These are phyloP conservation scores for Acanthamoeba healyi DNA, from an alignment of 208 protist genomes.

Conservation along the genomic window DNA sequence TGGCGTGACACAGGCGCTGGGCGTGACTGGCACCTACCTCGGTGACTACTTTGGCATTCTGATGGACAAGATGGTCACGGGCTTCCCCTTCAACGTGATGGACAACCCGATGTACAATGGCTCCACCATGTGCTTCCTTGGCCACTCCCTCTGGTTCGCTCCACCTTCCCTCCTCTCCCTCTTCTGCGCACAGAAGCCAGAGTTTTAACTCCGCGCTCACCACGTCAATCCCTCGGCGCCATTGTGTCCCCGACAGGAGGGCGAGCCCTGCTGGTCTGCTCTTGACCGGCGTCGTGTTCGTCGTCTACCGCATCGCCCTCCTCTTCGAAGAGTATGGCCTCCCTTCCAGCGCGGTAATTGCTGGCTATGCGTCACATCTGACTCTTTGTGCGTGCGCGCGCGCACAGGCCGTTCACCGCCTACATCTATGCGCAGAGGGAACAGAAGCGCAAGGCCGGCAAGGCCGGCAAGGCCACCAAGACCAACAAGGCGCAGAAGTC, in stretches of 20 bases:
- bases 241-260: constrained; percentile 31
- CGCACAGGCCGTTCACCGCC: constrained; percentile 91
- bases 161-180: constrained; percentile 67
- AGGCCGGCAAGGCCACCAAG: neutral
- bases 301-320: constrained; percentile 93
- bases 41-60: constrained; percentile 96
- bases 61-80: constrained; percentile 92
- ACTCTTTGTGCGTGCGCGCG: too few species aligned
- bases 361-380: neutral
- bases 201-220: too few species aligned
- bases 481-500: neutral
- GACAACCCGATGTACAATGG: constrained; percentile 96
- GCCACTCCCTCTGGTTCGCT: constrained; percentile 88
- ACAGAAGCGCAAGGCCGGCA: constrained; percentile 49
- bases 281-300: constrained; percentile 89
- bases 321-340: constrained; percentile 93
- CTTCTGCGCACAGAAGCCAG: too few species aligned
- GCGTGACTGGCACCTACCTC: constrained; percentile 95
- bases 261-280: constrained; percentile 89
- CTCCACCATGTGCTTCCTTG: constrained; percentile 93
- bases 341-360: too few species aligned
- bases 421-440: constrained; percentile 91
- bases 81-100: constrained; percentile 95
- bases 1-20: constrained; percentile 81
- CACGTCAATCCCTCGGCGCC: neutral